These are phyloP conservation scores for Fusarium agapanthi DNA, from an alignment of 2,329 filamentous ascomycete genomes.

Conservation along the genomic window DNA sequence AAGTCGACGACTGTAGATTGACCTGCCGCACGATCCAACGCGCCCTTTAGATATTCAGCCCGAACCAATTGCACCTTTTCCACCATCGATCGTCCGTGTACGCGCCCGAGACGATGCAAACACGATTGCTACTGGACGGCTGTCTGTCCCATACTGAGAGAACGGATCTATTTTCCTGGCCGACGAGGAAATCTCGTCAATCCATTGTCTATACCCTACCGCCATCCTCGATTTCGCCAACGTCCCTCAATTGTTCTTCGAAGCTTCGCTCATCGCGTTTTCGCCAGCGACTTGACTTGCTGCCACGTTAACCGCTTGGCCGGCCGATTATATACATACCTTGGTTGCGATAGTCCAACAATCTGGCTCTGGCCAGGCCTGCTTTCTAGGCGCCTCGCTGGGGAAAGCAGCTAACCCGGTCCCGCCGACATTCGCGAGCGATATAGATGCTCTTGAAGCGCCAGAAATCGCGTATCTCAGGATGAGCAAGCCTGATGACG, in stretches of 20 bases:
- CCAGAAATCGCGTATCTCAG: neutral
- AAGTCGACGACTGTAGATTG: neutral
- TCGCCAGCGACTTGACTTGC: neutral
- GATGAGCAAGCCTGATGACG: neutral
- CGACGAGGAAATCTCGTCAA: too few species aligned
- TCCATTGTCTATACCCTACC: too few species aligned
- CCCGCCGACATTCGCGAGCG: neutral
- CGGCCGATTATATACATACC: neutral
- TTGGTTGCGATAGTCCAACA: neutral
- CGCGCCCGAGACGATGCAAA: neutral
- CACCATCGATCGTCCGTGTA: neutral
- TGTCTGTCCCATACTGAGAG: neutral
- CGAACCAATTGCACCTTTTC: neutral
- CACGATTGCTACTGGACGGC: neutral
- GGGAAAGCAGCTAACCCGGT: accelerated
- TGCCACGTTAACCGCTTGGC: neutral
- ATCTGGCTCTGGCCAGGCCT: neutral
- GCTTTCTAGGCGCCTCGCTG: neutral
- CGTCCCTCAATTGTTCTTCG: neutral
- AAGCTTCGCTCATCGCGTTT: neutral
- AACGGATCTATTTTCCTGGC: neutral
- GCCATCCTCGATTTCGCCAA: neutral
- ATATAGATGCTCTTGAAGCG: neutral
- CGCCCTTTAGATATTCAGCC: too few species aligned
- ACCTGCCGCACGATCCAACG: neutral